Evolutionary conservation across 2,329 filamentous ascomycete species (phyloP), one percentile per base, ranked within the genome.

Genomic region (Arthroderma sp.): DNA sequence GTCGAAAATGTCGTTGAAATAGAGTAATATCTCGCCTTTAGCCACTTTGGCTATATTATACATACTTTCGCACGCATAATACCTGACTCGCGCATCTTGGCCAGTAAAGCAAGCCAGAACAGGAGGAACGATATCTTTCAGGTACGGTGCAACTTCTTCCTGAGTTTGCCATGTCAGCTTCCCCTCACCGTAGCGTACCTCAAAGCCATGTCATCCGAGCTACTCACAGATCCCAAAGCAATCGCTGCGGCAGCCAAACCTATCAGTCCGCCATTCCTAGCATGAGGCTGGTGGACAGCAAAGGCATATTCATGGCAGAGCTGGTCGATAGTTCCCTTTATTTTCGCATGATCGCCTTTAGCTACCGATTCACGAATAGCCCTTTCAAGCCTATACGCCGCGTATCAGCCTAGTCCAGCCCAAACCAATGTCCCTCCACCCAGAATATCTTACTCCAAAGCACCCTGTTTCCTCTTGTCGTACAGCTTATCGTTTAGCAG

Each of bases 21-120:
- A 98, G 36, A 93, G 77, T 52, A 98, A 67, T 15, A 98, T 91
- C 66, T 98, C 91, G 33, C 93, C 91, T 66, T 98, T 98, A 49
- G 89, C 91, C 40, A 98, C 91, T 68, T 98, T 98, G 59, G 91
- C 88, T 60, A 98, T 98, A 66, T 98, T 98, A 69, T 98, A 98
- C 91, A 98, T 98, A 64, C 88, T 93, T 70, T 98, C 91, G 67
- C 91, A 98, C 27, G 91, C 91, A 67, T 98, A 98, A 65, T 98
- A 98, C 52, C 91, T 78, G 30, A 96, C 91, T 47, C 91, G 78
- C 29, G 91, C 88, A 82, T 98, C 91, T 69, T 96, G 91, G 56
- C 98, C 93, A 47, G 85, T 86, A 66, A 98, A 98, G 70, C 93
- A 98, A 43, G 91, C 91, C 38, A 98, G 75, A 4, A 98, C 91